A percentile compares a stretch with the other conserved stretches of the same genome.
These are phyloP conservation scores for Ophiostoma sp. DNA, from an alignment of 2,329 filamentous ascomycete genomes.

Conservation along the genomic window DNA sequence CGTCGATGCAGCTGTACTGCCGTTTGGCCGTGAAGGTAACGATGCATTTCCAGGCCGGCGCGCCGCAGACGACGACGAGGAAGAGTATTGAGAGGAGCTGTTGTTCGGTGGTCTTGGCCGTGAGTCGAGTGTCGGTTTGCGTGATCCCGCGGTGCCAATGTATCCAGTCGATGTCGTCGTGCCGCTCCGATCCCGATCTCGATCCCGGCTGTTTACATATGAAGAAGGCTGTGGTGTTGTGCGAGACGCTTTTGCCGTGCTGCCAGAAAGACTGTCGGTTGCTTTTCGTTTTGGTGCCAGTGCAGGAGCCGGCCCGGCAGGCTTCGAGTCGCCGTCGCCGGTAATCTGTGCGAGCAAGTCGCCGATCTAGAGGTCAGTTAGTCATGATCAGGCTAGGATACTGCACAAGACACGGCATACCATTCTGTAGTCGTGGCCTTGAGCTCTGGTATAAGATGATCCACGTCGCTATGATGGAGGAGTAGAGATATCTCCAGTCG, in stretches of 20 bases:
- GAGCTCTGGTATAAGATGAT: background rate
- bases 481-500: background rate
- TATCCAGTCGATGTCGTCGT: constrained; percentile 15
- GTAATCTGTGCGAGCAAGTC: constrained; percentile 58
- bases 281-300: constrained; percentile 52
- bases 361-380: constrained; percentile 40
- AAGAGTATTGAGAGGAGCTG: background rate
- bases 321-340: constrained; percentile 40
- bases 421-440: constrained; percentile 14
- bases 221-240: constrained; percentile 25
- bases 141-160: constrained; percentile 12
- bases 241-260: constrained; percentile 41
- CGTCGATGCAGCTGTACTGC: background rate
- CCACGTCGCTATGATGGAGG: too few relatives aligned
- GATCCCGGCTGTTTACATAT: background rate
- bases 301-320: constrained; percentile 33
- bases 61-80: constrained; percentile 19
- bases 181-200: constrained; percentile 21
- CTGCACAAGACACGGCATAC: constrained; percentile 12
- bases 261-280: constrained; percentile 42
- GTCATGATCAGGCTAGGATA: background rate
- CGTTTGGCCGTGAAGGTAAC: background rate
- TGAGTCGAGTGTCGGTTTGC: constrained; percentile 13
- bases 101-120: background rate
- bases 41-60: background rate